phyloP scores from a whole-genome alignment of 2,329 filamentous ascomycete species.

The Verticillium alfalfae region DNA sequence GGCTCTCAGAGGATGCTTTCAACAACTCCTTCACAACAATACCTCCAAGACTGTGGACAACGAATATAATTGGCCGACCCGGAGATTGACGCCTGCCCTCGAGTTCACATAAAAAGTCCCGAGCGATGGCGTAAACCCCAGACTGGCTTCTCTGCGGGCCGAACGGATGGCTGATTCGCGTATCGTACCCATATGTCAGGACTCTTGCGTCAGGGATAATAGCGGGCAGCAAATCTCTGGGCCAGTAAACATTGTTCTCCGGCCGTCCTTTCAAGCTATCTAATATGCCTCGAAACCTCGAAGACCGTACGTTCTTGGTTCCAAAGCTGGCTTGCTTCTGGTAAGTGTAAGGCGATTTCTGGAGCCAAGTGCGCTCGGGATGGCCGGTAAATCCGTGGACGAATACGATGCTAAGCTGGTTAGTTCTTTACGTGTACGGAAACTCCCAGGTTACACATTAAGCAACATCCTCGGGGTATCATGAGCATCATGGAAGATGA shows the following conservation, averaged over 20 bases:
- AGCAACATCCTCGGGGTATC: too few species aligned
- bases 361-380: conserved; percentile 13
- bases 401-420: conserved; percentile 10
- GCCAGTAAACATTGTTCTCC: conserved; percentile 13
- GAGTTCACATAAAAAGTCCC: conserved; percentile 24
- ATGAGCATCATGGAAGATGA: too few species aligned
- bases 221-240: conserved; percentile 14
- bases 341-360: conserved; percentile 1
- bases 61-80: conserved; percentile 19
- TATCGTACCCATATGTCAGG: conserved; percentile 23
- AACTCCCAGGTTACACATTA: too few species aligned
- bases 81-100: conserved; percentile 19
- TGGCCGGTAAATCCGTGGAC: conserved; percentile 18
- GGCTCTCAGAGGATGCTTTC: conserved; percentile 6
- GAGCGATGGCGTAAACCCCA: conserved; percentile 24
- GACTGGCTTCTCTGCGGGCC: conserved; percentile 16
- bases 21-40: conserved; percentile 22
- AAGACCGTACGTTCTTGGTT: background rate
- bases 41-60: conserved; percentile 27
- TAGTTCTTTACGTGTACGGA: background rate
- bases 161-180: conserved; percentile 17
- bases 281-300: conserved; percentile 1
- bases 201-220: conserved; percentile 16
- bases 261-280: background rate
- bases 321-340: background rate